These are phyloP conservation scores for Fusarium penzigii DNA, from an alignment of 2,329 filamentous ascomycete genomes.

Conservation along the genomic window DNA sequence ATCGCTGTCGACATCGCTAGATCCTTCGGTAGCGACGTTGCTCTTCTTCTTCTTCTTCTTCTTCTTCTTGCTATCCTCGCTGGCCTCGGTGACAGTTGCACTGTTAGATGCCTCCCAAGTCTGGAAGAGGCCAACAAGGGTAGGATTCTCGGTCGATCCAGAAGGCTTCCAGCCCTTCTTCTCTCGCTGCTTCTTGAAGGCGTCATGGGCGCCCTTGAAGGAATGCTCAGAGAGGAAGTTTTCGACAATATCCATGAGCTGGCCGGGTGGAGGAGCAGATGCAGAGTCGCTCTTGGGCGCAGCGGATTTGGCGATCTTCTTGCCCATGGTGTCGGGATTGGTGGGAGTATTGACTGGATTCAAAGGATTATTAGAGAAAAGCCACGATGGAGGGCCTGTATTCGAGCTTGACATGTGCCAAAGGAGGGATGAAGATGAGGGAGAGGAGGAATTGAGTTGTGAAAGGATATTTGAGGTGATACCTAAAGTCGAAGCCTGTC, in stretches of 20 bases:
- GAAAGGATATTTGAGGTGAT: background rate
- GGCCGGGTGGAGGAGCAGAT: constrained; percentile 48
- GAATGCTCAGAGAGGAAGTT: constrained; percentile 66
- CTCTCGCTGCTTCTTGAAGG: constrained; percentile 64
- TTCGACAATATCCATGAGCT: constrained; percentile 68
- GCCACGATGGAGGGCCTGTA: constrained; percentile 41
- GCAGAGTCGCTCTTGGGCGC: constrained; percentile 20
- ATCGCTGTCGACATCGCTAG: constrained; percentile 24
- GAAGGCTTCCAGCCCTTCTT: constrained; percentile 48
- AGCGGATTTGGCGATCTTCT: constrained; percentile 26
- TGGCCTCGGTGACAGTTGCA: constrained; percentile 11
- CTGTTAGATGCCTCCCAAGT: constrained; percentile 45
- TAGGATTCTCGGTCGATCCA: constrained; percentile 32
- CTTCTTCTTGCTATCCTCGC: constrained; percentile 7
- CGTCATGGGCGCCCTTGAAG: constrained; percentile 61
- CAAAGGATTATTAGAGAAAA: constrained; percentile 44
- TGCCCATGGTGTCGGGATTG: constrained; percentile 37
- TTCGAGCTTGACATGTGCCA: constrained; percentile 37
- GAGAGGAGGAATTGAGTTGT: constrained; percentile 4
- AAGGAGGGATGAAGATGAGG: constrained; percentile 1
- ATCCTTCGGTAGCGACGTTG: constrained; percentile 21
- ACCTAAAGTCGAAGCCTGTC: no score
- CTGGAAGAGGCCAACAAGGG: constrained; percentile 52
- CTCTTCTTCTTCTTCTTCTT: constrained; percentile 25
- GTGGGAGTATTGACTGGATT: constrained; percentile 20